A percentile compares a stretch with the other conserved stretches of the same genome.
phyloP scores from a whole-genome alignment of 139 green algal species.

The Axilococcus clingmanii region DNA sequence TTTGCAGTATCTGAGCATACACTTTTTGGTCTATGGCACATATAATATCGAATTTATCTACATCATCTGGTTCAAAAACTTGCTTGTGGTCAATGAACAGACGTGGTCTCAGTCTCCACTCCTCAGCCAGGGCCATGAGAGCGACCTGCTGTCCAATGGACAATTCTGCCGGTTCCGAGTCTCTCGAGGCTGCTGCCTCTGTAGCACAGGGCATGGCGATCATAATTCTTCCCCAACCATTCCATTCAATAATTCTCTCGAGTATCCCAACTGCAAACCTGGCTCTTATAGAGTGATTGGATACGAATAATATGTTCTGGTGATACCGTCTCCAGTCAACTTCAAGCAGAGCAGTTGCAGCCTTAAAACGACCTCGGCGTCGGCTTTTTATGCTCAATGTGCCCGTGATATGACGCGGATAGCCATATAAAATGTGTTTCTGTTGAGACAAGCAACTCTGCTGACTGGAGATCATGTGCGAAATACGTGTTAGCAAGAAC shows the following conservation, averaged over 20 bases:
- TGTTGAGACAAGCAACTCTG: no score
- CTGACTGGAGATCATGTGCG: no score
- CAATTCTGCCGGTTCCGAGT: neutral
- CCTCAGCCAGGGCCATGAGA: neutral
- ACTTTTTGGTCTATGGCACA: neutral
- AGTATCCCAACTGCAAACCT: conserved; percentile 12
- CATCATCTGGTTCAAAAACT: conserved; percentile 4
- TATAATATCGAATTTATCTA: conserved; percentile 7
- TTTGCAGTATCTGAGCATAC: no score
- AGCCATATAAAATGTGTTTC: no score
- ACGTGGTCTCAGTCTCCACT: conserved; percentile 8
- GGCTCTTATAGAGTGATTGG: no score
- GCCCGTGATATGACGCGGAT: no score
- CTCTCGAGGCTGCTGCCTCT: neutral
- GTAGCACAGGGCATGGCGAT: neutral
- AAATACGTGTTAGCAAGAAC: no score
- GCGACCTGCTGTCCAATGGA: neutral
- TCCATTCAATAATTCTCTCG: neutral
- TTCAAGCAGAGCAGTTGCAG: no score
- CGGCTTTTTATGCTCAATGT: no score
- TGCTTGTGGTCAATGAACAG: conserved; percentile 6
- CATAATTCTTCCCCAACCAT: conserved; percentile 1
- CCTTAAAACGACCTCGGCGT: no score
- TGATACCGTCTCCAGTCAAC: no score
- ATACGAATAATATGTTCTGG: no score